phyloP scores from a whole-genome alignment of 2,329 filamentous ascomycete species.

The Colletotrichum lini region DNA sequence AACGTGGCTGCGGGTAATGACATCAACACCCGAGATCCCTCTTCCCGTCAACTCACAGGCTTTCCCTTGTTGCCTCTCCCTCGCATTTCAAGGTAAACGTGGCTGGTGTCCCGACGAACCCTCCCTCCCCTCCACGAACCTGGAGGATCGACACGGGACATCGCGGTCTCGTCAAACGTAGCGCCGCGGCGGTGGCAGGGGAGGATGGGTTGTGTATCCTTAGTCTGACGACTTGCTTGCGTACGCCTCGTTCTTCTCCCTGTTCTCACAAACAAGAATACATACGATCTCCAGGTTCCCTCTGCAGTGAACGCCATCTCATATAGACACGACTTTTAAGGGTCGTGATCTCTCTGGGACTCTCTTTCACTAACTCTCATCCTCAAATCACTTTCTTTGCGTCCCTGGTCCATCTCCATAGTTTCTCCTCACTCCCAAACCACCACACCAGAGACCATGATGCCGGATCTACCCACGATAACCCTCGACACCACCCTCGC shows the following conservation, averaged over 20 bases:
- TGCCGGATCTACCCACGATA: constrained; percentile 48
- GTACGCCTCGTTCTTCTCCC: background rate
- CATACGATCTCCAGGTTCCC: background rate
- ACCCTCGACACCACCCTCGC: constrained; percentile 53
- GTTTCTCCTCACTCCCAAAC: no score
- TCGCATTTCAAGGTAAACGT: background rate
- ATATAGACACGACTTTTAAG: no score
- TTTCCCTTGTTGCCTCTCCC: background rate
- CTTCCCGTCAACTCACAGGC: background rate
- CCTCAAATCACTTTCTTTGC: background rate
- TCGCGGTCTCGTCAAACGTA: constrained; percentile 9
- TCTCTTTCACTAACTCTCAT: background rate
- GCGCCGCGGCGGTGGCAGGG: constrained; percentile 1
- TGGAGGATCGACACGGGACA: background rate
- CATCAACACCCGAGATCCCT: constrained; percentile 26
- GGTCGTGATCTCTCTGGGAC: background rate
- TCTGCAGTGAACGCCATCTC: no score
- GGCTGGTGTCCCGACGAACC: background rate
- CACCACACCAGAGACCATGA: background rate
- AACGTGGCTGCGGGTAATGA: constrained; percentile 35
- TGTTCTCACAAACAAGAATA: no score
- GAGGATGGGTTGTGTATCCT: background rate
- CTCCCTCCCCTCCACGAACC: constrained; percentile 3
- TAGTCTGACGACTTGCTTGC: background rate
- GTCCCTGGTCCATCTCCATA: rapidly evolving